A percentile compares a stretch with the other conserved stretches of the same genome.
Evolutionary conservation across 495 filamentous ascomycete species (phyloP).

Genomic region (Sabuloglossum arenarium): DNA sequence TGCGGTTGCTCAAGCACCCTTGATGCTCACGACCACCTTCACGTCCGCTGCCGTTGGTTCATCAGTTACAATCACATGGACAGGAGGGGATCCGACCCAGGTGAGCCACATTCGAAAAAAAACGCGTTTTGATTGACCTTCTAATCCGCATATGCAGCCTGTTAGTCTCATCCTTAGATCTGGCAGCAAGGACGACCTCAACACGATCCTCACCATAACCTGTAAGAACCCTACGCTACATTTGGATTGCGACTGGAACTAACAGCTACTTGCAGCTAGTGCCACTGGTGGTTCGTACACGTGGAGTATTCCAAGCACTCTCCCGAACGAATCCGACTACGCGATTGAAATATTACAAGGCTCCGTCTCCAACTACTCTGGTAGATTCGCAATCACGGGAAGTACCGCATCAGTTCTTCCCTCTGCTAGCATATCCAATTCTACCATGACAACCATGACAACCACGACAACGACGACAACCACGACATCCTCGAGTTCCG

Average conservation of each 20-base stretch:
- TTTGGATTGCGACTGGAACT: background rate
- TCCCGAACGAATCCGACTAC: constrained; percentile 7
- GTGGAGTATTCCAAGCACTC: constrained; percentile 6
- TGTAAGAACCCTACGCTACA: constrained; percentile 1
- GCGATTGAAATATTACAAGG: constrained; percentile 13
- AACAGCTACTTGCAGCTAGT: background rate
- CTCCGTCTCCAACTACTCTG: constrained; percentile 16
- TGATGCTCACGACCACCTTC: constrained; percentile 1
- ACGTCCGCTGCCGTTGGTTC: background rate
- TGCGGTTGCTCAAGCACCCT: background rate
- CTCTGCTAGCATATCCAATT: constrained; percentile 1
- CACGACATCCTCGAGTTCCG: background rate
- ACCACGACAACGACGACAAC: background rate
- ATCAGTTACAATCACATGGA: constrained; percentile 4
- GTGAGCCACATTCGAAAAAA: background rate
- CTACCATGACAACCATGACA: background rate
- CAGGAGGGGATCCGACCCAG: background rate
- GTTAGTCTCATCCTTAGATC: constrained; percentile 7
- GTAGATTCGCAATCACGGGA: constrained; percentile 14
- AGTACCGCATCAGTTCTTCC: constrained; percentile 6
- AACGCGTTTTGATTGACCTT: background rate
- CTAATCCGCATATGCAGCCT: background rate
- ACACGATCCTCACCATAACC: constrained; percentile 5
- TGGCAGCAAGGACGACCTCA: constrained; percentile 6
- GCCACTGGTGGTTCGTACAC: constrained; percentile 7